Evolutionary conservation across 2,329 filamentous ascomycete genomes (phyloP).

Genomic region (Botrytis deweyae): DNA sequence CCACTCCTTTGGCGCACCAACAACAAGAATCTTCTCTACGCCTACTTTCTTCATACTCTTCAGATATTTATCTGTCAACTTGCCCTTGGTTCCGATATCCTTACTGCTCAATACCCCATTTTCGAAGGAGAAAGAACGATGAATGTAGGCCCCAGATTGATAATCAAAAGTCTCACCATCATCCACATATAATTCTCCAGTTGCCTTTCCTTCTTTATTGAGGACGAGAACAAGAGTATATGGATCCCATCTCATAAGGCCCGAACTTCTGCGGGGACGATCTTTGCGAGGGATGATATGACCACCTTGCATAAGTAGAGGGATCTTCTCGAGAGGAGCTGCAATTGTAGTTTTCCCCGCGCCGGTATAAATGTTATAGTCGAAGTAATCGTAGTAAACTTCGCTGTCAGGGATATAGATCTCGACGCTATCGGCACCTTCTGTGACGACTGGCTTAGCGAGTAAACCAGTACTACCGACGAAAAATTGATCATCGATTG

Average conservation of each 20-base stretch:
- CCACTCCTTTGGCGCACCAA: constrained; percentile 77
- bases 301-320: constrained; percentile 87
- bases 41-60: constrained; percentile 75
- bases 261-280: constrained; percentile 77
- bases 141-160: constrained; percentile 81
- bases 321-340: constrained; percentile 82
- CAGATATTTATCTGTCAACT: constrained; percentile 70
- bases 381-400: constrained; percentile 94
- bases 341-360: constrained; percentile 68
- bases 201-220: constrained; percentile 66
- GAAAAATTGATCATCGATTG: constrained; percentile 90
- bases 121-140: constrained; percentile 72
- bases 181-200: constrained; percentile 84
- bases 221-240: constrained; percentile 86
- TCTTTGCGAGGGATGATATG: constrained; percentile 91
- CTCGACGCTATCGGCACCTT: constrained; percentile 69
- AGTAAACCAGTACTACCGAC: constrained; percentile 84
- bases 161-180: constrained; percentile 93
- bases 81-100: constrained; percentile 58
- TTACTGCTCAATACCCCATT: constrained; percentile 62
- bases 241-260: constrained; percentile 90
- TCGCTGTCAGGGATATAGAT: constrained; percentile 88
- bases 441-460: constrained; percentile 83
- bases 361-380: constrained; percentile 70
- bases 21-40: constrained; percentile 80